A percentile compares a stretch with the other conserved stretches of the same genome.
These are phyloP conservation scores for Lactuca sativa DNA, from an alignment of 129 eudicot genomes.

Conservation along the genomic window DNA sequence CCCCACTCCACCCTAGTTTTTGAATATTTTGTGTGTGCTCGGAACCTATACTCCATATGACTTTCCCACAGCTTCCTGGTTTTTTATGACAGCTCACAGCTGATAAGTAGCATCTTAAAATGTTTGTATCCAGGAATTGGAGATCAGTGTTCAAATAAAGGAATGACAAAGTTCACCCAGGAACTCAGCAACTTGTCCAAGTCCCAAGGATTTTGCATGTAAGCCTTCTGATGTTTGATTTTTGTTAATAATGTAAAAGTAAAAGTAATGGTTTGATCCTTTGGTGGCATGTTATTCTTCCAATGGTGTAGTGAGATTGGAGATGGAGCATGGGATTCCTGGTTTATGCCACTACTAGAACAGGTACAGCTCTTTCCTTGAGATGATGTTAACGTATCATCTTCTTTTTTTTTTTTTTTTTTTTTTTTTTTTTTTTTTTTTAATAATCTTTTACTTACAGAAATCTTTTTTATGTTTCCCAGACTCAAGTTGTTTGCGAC, in stretches of 20 bases:
- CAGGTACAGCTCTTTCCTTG: slow-evolving; percentile 52
- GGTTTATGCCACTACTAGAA: slow-evolving; percentile 81
- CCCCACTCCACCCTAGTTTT: too few species aligned
- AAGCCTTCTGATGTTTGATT: slow-evolving; percentile 10
- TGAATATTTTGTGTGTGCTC: too few species aligned
- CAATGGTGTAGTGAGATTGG: slow-evolving; percentile 74
- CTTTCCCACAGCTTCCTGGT: not conserved
- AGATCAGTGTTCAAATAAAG: slow-evolving; percentile 79
- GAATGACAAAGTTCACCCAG: slow-evolving; percentile 64
- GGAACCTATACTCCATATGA: too few species aligned
- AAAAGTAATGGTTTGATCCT: not conserved
- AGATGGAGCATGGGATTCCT: slow-evolving; percentile 92
- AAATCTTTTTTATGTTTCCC: slow-evolving; percentile 31
- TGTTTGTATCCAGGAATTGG: slow-evolving; percentile 62
- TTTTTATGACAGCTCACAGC: not conserved
- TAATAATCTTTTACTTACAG: slow-evolving; percentile 8
- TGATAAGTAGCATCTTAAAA: not conserved
- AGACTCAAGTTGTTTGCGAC: slow-evolving; percentile 77
- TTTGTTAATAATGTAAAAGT: too few species aligned
- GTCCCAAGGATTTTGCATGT: slow-evolving; percentile 82
- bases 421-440: too few species aligned
- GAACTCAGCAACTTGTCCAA: slow-evolving; percentile 60
- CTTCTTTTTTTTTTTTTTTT: too few species aligned
- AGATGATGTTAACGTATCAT: slow-evolving; percentile 1
- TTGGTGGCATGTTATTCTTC: not conserved